Conservation (phyloP, 2,329 filamentous ascomycete species). For the Thelonectria rubi region DNA sequence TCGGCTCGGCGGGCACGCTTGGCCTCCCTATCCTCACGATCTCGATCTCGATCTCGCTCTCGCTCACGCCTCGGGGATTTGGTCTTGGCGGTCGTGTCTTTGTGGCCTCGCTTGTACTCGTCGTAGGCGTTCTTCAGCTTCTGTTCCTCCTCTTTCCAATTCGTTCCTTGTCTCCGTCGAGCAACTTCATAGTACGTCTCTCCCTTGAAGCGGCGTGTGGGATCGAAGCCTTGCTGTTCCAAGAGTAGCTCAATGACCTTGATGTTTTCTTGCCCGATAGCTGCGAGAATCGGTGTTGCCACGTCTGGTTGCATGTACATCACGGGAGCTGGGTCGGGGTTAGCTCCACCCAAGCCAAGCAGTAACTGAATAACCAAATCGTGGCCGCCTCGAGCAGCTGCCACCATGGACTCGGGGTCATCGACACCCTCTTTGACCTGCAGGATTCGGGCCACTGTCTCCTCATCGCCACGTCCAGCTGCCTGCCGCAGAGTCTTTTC, state of each 20-base stretch:
- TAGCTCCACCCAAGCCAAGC: constrained; percentile 71
- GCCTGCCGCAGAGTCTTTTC: constrained; percentile 69
- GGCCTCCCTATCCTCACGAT: constrained; percentile 54
- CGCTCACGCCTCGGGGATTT: constrained; percentile 60
- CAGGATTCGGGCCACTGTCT: constrained; percentile 68
- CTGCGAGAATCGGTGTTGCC: constrained; percentile 91
- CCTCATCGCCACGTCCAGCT: constrained; percentile 68
- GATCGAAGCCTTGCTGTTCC: constrained; percentile 81
- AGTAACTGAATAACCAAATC: constrained; percentile 85
- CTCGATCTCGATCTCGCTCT: constrained; percentile 51
- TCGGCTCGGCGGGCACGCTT: constrained; percentile 57
- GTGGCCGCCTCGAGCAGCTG: constrained; percentile 91
- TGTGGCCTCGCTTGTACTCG: constrained; percentile 64
- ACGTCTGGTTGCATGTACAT: constrained; percentile 70
- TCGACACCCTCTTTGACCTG: constrained; percentile 69
- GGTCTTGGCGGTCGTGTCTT: constrained; percentile 54
- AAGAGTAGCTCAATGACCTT: constrained; percentile 85
- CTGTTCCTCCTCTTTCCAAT: constrained; percentile 89
- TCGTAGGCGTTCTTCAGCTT: constrained; percentile 81
- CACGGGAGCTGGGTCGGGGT: constrained; percentile 75
- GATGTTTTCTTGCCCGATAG: constrained; percentile 88
- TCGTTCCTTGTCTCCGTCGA: constrained; percentile 80
- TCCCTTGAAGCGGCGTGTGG: constrained; percentile 78
- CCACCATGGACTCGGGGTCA: constrained; percentile 88
- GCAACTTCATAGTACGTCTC: constrained; percentile 90